A percentile compares a stretch with the other conserved stretches of the same genome.
Conservation (phyloP, 768 basidiomycete genomes). For the Cubamyces lactineus region DNA sequence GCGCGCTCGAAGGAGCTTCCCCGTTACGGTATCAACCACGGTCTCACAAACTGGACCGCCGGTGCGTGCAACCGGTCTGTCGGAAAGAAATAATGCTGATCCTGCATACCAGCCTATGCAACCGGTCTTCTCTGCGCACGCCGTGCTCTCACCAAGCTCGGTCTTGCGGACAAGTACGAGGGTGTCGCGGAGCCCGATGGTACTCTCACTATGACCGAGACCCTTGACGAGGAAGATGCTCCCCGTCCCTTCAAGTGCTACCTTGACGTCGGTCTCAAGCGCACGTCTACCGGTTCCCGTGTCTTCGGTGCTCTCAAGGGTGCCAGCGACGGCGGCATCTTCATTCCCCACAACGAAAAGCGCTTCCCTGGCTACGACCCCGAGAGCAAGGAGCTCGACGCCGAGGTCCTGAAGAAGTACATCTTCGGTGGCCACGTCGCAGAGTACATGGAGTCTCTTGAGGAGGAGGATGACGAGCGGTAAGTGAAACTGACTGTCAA, state of each 20-base stretch:
- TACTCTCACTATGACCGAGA: slow-evolving; percentile 78
- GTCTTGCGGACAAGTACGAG: slow-evolving; percentile 97
- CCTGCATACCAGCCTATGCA: slow-evolving; percentile 72
- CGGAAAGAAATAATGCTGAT: background rate
- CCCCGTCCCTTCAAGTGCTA: slow-evolving; percentile 99
- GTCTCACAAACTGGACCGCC: slow-evolving; percentile 98
- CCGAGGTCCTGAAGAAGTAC: slow-evolving; percentile 96
- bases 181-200: slow-evolving; percentile 93
- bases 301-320: slow-evolving; percentile 99
- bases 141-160: slow-evolving; percentile 92
- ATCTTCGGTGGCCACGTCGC: slow-evolving; percentile 97
- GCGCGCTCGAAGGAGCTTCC: slow-evolving; percentile 93
- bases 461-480: slow-evolving; percentile 99
- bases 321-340: slow-evolving; percentile 96
- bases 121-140: slow-evolving; percentile 95
- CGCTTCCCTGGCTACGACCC: slow-evolving; percentile 98
- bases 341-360: slow-evolving; percentile 96
- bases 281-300: slow-evolving; percentile 96
- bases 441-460: slow-evolving; percentile 99
- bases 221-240: slow-evolving; percentile 87
- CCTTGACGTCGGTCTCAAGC: slow-evolving; percentile 97
- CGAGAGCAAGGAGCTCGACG: slow-evolving; percentile 90
- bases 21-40: slow-evolving; percentile 95
- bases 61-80: slow-evolving; percentile 47
- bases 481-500: slow-evolving; percentile 36